A percentile compares a stretch with the other conserved stretches of the same genome.
Evolutionary conservation across 2,329 filamentous ascomycete species (phyloP).

Genomic region (Intubia oerlemansii): DNA sequence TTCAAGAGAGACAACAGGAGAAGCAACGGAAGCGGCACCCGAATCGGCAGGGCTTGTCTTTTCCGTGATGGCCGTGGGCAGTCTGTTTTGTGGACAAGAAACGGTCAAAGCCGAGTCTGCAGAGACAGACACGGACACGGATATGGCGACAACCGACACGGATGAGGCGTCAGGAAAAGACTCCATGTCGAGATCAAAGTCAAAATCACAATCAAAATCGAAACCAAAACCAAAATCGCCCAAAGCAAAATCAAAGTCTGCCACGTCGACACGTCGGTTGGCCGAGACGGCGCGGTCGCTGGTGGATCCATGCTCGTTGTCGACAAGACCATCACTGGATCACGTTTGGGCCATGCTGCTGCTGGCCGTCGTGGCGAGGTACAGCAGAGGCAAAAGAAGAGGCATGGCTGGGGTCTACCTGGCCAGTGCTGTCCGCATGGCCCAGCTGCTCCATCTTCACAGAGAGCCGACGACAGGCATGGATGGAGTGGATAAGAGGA

Average conservation of each 20-base stretch:
- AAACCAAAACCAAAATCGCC: no score
- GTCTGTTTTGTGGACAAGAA: constrained; percentile 57
- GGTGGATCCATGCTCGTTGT: constrained; percentile 49
- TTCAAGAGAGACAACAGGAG: no score
- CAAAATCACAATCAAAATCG: no score
- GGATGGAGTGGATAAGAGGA: no score
- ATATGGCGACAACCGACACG: constrained; percentile 21
- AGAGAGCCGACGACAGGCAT: constrained; percentile 28
- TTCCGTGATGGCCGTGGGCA: constrained; percentile 62
- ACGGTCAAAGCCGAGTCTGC: no score
- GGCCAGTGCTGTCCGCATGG: constrained; percentile 46
- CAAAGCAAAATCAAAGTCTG: background rate
- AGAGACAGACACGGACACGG: background rate
- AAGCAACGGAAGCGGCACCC: no score
- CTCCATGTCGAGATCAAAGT: no score
- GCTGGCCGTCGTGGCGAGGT: constrained; percentile 33
- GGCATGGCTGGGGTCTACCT: background rate
- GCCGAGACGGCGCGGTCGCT: constrained; percentile 49
- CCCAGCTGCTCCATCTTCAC: constrained; percentile 69
- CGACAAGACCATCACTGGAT: constrained; percentile 42
- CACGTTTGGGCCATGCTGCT: constrained; percentile 53
- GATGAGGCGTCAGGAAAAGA: no score
- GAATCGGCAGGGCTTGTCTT: constrained; percentile 75
- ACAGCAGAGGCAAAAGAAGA: background rate
- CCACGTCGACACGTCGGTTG: constrained; percentile 28